These are phyloP conservation scores for Aphanomyces astaci DNA, from an alignment of 352 stramenopile genomes.

Conservation along the genomic window DNA sequence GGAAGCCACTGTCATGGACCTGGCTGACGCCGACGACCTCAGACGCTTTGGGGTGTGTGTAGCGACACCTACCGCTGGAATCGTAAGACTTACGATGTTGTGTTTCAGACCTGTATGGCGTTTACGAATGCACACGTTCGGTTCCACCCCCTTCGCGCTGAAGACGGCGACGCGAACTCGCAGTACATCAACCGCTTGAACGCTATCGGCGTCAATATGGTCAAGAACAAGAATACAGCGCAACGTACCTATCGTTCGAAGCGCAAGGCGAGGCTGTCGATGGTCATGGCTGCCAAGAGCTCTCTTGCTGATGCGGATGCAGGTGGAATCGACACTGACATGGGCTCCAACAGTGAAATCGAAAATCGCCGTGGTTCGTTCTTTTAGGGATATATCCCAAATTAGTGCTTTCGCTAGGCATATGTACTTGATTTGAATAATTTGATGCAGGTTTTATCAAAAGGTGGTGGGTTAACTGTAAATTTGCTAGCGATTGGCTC, in stretches of 20 bases:
- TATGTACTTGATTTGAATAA: too few relatives aligned
- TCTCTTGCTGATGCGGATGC: background rate
- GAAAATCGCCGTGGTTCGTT: too few relatives aligned
- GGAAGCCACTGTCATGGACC: slow-evolving; percentile 9
- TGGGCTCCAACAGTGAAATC: background rate
- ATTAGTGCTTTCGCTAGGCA: too few relatives aligned
- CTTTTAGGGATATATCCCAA: too few relatives aligned
- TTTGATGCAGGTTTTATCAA: too few relatives aligned
- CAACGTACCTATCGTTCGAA: background rate
- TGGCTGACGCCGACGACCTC: slow-evolving; percentile 9
- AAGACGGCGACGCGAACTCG: background rate
- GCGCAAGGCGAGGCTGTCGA: background rate
- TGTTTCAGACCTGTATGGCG: slow-evolving; percentile 5
- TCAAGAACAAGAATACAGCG: background rate
- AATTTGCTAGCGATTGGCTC: too few relatives aligned
- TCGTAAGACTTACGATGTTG: background rate
- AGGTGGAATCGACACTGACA: background rate
- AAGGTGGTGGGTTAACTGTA: too few relatives aligned
- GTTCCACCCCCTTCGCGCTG: background rate
- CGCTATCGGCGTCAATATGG: background rate
- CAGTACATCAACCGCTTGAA: background rate
- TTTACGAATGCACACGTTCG: slow-evolving; percentile 20
- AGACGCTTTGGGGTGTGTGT: slow-evolving; percentile 2
- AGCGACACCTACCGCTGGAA: slow-evolving; percentile 14
- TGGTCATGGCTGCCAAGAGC: background rate